A percentile compares a stretch with the other conserved stretches of the same genome.
phyloP scores from a whole-genome alignment of 2,329 filamentous ascomycete genomes.

The Fusarium decemcellulare region DNA sequence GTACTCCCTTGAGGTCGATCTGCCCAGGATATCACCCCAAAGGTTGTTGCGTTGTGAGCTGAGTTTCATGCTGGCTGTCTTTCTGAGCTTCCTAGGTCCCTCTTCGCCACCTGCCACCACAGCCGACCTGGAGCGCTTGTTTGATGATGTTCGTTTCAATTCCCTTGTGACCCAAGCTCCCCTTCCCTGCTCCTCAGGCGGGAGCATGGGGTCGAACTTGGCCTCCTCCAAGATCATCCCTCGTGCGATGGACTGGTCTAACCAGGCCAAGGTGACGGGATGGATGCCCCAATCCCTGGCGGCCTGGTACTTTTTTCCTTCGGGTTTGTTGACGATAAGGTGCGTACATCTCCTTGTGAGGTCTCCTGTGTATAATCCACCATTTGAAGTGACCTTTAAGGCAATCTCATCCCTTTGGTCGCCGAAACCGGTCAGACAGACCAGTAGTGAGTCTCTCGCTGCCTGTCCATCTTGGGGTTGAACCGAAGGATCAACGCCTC shows the following conservation, averaged over 20 bases:
- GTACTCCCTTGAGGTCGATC: slow-evolving; percentile 52
- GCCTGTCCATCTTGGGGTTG: slow-evolving; percentile 32
- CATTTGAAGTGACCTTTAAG: slow-evolving; percentile 75
- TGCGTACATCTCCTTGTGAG: slow-evolving; percentile 90
- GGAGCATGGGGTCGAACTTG: slow-evolving; percentile 84
- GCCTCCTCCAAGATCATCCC: slow-evolving; percentile 92
- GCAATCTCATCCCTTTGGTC: slow-evolving; percentile 79
- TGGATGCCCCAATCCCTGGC: slow-evolving; percentile 87
- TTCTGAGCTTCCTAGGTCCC: slow-evolving; percentile 85
- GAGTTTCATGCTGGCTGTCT: slow-evolving; percentile 88
- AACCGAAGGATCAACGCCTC: slow-evolving; percentile 58
- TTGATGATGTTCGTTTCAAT: slow-evolving; percentile 61
- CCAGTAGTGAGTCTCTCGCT: slow-evolving; percentile 60
- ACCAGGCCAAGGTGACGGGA: slow-evolving; percentile 87
- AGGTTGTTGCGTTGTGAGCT: slow-evolving; percentile 84
- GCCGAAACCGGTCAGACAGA: slow-evolving; percentile 72
- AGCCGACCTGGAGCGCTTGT: slow-evolving; percentile 72
- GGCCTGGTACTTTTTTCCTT: slow-evolving; percentile 91
- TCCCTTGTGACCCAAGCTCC: slow-evolving; percentile 78
- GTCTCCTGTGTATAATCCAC: slow-evolving; percentile 89
- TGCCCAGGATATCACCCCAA: slow-evolving; percentile 90
- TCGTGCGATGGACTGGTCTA: slow-evolving; percentile 84
- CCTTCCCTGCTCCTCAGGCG: slow-evolving; percentile 78
- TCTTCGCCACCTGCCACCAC: slow-evolving; percentile 62
- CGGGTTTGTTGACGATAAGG: slow-evolving; percentile 82